Evolutionary conservation across 495 filamentous ascomycete species (phyloP).

Genomic region (Neurospora hispaniola): DNA sequence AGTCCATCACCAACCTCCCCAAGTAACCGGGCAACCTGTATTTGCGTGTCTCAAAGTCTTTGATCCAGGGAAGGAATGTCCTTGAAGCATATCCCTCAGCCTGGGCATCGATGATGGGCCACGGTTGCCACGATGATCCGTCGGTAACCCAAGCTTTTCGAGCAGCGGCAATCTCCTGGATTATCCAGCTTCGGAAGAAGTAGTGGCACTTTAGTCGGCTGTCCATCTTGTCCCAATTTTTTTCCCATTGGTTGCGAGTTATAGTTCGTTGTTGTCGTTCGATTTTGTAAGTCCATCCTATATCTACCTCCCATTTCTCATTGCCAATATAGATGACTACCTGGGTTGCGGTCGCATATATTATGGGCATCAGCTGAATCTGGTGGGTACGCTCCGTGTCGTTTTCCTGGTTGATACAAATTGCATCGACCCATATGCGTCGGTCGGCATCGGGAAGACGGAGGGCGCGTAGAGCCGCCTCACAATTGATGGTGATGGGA

Average conservation of each 20-base stretch:
- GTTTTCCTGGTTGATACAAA: conserved; percentile 24
- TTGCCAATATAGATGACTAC: conserved; percentile 22
- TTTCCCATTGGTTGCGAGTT: conserved; percentile 1
- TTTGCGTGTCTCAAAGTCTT: conserved; percentile 3
- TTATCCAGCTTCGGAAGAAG: conserved; percentile 18
- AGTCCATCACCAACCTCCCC: conserved; percentile 12
- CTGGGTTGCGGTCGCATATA: conserved; percentile 17
- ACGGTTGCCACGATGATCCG: conserved; percentile 8
- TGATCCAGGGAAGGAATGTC: conserved; percentile 11
- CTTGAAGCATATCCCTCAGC: not conserved
- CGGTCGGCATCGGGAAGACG: conserved; percentile 9
- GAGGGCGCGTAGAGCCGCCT: conserved; percentile 9
- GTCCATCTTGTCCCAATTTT: conserved; percentile 9
- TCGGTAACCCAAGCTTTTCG: conserved; percentile 10
- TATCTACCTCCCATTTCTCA: not conserved
- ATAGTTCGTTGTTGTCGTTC: not conserved
- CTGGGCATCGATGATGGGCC: conserved; percentile 7
- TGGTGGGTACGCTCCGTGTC: conserved; percentile 15
- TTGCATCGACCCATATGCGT: conserved; percentile 20
- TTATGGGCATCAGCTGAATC: conserved; percentile 21
- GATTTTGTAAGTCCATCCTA: not conserved
- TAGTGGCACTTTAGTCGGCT: conserved; percentile 8
- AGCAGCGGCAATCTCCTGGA: conserved; percentile 16
- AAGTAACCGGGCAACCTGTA: conserved; percentile 11
- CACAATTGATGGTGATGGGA: conserved; percentile 14